Evolutionary conservation across 805 yeast species (phyloP).

Genomic region (Yarrowia porcina): DNA sequence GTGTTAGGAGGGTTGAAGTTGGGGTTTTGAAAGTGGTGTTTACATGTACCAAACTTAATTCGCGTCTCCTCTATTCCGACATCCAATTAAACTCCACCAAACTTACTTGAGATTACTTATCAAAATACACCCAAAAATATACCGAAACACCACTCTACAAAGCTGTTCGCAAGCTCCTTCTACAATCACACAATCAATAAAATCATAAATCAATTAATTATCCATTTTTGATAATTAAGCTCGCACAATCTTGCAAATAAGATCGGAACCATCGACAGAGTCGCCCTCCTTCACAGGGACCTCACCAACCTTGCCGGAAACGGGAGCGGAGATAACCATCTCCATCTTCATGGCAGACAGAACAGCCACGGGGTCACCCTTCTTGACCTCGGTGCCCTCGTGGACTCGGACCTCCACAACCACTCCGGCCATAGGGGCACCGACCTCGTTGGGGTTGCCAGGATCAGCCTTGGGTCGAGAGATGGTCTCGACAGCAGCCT

Average conservation of each 20-base stretch:
- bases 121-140: no score
- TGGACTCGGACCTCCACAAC: constrained; percentile 91
- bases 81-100: no score
- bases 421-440: constrained; percentile 99
- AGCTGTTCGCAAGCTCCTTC: no score
- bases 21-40: no score
- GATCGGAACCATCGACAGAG: constrained; percentile 90
- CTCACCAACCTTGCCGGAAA: constrained; percentile 76
- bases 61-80: background rate
- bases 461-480: constrained; percentile 88
- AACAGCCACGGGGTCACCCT: constrained; percentile 94
- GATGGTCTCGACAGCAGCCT: constrained; percentile 77
- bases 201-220: constrained; percentile 18
- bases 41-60: constrained; percentile 3
- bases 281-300: constrained; percentile 84
- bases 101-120: no score
- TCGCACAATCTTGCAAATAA: constrained; percentile 60
- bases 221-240: constrained; percentile 1
- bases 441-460: constrained; percentile 84
- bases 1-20: background rate
- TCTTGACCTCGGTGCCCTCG: constrained; percentile 83
- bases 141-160: no score
- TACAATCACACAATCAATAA: background rate
- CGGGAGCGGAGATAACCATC: constrained; percentile 94
- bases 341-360: constrained; percentile 99